These are phyloP conservation scores for Wickerhamiella galacta DNA, from an alignment of 805 yeast species.

Conservation along the genomic window DNA sequence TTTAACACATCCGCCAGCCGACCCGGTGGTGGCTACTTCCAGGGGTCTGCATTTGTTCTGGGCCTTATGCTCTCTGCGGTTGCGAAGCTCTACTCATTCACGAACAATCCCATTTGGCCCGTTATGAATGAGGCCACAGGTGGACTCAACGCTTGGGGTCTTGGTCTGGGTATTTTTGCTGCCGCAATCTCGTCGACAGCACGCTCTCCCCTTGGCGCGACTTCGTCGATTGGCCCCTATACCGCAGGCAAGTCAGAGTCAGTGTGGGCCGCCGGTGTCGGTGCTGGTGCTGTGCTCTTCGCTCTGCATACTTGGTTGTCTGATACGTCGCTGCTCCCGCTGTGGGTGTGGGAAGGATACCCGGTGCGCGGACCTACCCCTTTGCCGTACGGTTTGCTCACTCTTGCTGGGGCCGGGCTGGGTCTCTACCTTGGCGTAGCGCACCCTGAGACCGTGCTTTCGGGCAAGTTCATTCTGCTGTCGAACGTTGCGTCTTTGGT, in stretches of 20 bases:
- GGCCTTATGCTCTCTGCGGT: constrained; percentile 65
- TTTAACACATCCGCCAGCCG: constrained; percentile 25
- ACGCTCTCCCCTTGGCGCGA: constrained; percentile 8
- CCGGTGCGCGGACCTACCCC: constrained; percentile 80
- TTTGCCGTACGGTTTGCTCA: constrained; percentile 57
- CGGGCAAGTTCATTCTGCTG: constrained; percentile 23
- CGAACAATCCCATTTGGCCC: constrained; percentile 96
- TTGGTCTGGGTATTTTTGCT: constrained; percentile 42
- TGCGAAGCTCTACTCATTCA: constrained; percentile 54
- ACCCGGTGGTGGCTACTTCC: constrained; percentile 24
- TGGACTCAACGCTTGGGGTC: constrained; percentile 63
- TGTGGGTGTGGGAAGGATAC: constrained; percentile 95
- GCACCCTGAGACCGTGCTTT: constrained; percentile 16
- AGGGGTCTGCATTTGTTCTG: constrained; percentile 39
- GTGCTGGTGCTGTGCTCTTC: constrained; percentile 63
- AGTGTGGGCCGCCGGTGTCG: constrained; percentile 36
- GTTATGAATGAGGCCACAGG: constrained; percentile 74
- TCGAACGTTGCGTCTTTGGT: constrained; percentile 36
- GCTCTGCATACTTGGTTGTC: constrained; percentile 56
- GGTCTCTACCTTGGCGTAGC: constrained; percentile 37
- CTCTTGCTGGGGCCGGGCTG: constrained; percentile 38
- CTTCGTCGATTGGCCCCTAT: constrained; percentile 11
- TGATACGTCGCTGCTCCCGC: constrained; percentile 73
- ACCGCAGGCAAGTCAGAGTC: constrained; percentile 11
- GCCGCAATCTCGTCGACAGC: constrained; percentile 44